These are phyloP conservation scores for Salvia hispanica DNA, from an alignment of 257 asterid genomes.

Conservation along the genomic window DNA sequence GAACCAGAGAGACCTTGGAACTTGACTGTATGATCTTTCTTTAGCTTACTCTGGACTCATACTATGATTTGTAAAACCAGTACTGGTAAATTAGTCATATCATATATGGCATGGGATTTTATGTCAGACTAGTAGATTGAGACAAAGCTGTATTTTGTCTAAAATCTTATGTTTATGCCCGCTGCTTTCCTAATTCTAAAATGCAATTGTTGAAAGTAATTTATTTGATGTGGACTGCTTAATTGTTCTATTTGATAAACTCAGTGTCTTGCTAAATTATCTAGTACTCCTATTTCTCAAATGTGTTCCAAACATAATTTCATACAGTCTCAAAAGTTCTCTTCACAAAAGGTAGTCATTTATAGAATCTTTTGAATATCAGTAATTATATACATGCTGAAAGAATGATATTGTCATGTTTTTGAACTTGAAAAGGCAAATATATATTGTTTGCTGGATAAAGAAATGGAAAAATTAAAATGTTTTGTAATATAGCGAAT, in stretches of 20 bases:
- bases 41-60: slow-evolving; percentile 23
- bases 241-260: background rate
- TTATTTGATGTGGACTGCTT: background rate
- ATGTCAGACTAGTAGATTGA: slow-evolving; percentile 25
- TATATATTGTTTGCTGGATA: background rate
- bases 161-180: background rate
- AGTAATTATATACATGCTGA: background rate
- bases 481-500: no score
- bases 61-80: slow-evolving; percentile 1
- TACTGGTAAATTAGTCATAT: slow-evolving; percentile 23
- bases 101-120: slow-evolving; percentile 18
- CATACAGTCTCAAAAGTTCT: background rate
- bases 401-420: background rate
- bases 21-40: slow-evolving; percentile 59
- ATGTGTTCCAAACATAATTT: background rate
- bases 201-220: background rate
- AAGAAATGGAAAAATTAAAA: background rate
- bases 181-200: slow-evolving; percentile 19
- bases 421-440: background rate
- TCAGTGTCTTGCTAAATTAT: background rate
- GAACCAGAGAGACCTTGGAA: slow-evolving; percentile 99
- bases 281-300: background rate
- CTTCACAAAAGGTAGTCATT: background rate
- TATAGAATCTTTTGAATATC: background rate
- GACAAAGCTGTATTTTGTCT: background rate